Conservation (phyloP, 2,329 filamentous ascomycete genomes). For the Ophiostoma montium region DNA sequence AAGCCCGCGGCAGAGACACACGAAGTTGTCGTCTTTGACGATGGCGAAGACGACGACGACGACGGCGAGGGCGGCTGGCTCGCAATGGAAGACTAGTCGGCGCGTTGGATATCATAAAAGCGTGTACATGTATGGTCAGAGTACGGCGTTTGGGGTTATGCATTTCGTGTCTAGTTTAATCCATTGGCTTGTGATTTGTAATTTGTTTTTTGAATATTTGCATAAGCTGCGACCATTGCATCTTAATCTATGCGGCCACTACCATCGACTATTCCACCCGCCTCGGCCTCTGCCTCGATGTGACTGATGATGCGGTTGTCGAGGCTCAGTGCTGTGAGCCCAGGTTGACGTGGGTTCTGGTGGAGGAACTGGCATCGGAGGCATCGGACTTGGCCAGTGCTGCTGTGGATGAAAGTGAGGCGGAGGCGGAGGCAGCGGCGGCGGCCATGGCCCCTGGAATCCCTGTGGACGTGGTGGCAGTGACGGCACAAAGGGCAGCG, state of each 20-base stretch:
- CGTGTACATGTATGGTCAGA: constrained; percentile 1
- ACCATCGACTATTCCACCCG: background rate
- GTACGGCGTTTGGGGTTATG: constrained; percentile 3
- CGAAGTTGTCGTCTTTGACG: constrained; percentile 6
- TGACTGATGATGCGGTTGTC: background rate
- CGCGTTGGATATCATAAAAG: background rate
- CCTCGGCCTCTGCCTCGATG: background rate
- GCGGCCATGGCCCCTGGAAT: constrained; percentile 11
- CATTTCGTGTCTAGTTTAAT: background rate
- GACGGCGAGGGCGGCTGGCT: constrained; percentile 10
- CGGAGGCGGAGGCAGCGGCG: background rate
- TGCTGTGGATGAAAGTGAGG: background rate
- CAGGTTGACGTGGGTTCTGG: background rate
- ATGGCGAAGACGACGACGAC: constrained; percentile 8
- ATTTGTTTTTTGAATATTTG: background rate
- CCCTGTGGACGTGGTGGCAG: constrained; percentile 5
- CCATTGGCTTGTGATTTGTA: background rate
- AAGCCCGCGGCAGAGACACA: background rate
- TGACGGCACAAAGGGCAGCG: background rate
- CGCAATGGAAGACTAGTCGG: constrained; percentile 4
- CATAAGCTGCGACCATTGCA: too few relatives aligned
- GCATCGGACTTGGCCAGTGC: constrained; percentile 1
- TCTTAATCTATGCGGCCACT: background rate
- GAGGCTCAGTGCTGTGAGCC: background rate
- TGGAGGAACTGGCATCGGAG: background rate